Evolutionary conservation across 441 rosid species (phyloP).

Genomic region (Corymbia citriodora): DNA sequence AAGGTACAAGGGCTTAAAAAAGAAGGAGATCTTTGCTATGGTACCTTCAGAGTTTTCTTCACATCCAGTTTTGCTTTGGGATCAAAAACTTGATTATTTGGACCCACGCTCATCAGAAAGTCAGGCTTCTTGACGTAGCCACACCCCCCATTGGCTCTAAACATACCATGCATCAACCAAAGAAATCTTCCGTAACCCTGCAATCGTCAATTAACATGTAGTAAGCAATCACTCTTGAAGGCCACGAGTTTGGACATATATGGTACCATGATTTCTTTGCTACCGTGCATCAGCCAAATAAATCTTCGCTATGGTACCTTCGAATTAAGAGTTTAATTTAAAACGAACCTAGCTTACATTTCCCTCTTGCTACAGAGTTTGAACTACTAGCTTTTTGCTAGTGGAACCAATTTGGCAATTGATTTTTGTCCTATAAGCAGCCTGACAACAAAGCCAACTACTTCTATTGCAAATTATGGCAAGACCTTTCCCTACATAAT

Average conservation of each 20-base stretch:
- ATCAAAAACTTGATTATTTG: constrained; percentile 53
- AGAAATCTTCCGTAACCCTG: constrained; percentile 77
- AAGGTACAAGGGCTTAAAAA: not conserved
- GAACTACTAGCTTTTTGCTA: not conserved
- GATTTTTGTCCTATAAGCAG: not conserved
- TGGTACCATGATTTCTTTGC: too few species aligned
- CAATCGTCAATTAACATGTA: not conserved
- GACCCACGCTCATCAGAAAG: constrained; percentile 39
- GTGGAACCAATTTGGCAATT: not conserved
- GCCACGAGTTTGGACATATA: not conserved
- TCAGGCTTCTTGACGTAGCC: constrained; percentile 82
- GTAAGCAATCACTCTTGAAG: not conserved
- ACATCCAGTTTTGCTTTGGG: constrained; percentile 39
- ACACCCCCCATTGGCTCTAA: constrained; percentile 77
- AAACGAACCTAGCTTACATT: not conserved
- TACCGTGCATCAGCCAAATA: too few species aligned
- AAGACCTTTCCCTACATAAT: not conserved
- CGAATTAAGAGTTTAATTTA: not conserved
- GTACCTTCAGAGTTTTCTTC: constrained; percentile 64
- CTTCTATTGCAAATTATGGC: not conserved
- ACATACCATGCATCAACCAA: constrained; percentile 94
- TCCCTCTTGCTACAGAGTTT: not conserved
- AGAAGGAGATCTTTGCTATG: constrained; percentile 1
- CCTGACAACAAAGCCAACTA: not conserved
- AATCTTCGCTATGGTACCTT: not conserved